Conservation (phyloP, 306 rosid genomes). For the Prosopis cineraria region DNA sequence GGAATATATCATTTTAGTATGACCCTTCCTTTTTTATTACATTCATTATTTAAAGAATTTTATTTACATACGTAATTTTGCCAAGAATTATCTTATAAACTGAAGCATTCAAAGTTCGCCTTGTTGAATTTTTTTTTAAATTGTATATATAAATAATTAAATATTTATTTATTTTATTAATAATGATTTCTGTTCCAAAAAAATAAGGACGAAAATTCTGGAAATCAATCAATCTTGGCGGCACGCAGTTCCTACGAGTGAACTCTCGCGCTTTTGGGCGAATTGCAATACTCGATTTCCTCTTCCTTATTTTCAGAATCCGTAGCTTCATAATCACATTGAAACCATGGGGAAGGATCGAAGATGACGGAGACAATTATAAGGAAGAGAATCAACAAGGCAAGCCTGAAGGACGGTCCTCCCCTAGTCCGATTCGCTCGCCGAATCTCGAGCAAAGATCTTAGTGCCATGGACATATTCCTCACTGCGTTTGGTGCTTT, state of each 20-base stretch:
- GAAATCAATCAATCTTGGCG: not conserved
- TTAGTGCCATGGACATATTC: constrained; percentile 82
- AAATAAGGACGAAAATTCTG: not conserved
- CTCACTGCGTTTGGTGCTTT: constrained; percentile 75
- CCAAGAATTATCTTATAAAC: too few species aligned
- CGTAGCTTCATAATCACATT: not conserved
- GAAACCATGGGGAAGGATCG: not conserved
- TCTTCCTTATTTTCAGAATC: not conserved
- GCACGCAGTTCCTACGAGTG: not conserved
- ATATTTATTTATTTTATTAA: too few species aligned
- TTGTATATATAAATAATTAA: too few species aligned
- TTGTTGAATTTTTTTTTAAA: too few species aligned
- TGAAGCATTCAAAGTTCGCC: too few species aligned
- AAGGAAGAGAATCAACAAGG: constrained; percentile 95
- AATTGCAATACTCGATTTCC: not conserved
- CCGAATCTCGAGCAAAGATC: constrained; percentile 88
- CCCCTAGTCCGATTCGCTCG: constrained; percentile 94
- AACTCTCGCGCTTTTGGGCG: not conserved
- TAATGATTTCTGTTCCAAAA: too few species aligned
- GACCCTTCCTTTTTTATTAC: too few species aligned
- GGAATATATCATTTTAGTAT: too few species aligned
- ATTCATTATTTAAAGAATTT: too few species aligned
- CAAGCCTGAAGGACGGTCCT: constrained; percentile 88
- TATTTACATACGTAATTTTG: too few species aligned
- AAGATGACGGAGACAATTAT: constrained; percentile 90